Conservation (phyloP, 805 yeast genomes). For the Saccharomycopsis olivae region DNA sequence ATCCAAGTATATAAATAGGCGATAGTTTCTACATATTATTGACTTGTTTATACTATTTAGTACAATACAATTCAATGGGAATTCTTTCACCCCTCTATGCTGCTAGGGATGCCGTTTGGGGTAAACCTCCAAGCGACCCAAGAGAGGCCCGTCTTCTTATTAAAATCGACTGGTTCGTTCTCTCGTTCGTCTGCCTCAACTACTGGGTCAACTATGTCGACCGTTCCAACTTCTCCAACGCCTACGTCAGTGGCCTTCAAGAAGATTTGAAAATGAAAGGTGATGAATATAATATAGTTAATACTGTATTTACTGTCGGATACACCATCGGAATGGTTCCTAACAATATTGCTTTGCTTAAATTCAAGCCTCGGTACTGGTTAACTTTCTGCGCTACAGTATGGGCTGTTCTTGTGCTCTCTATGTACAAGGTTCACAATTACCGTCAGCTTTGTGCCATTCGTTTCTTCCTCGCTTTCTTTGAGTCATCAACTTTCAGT, state of each 20-base stretch:
- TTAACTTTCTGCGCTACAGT: slow-evolving; percentile 40
- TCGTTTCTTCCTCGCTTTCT: slow-evolving; percentile 50
- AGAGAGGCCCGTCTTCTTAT: slow-evolving; percentile 26
- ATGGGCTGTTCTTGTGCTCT: slow-evolving; percentile 49
- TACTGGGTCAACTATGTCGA: slow-evolving; percentile 49
- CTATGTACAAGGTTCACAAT: slow-evolving; percentile 36
- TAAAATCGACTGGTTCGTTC: slow-evolving; percentile 32
- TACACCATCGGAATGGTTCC: slow-evolving; percentile 55
- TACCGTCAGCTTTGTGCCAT: slow-evolving; percentile 43
- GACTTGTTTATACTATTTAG: too few species aligned
- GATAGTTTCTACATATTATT: too few species aligned
- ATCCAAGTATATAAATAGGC: too few species aligned
- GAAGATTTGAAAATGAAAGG: slow-evolving; percentile 40
- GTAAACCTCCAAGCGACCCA: slow-evolving; percentile 25
- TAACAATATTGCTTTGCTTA: slow-evolving; percentile 40
- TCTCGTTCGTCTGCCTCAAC: slow-evolving; percentile 29
- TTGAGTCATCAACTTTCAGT: slow-evolving; percentile 46
- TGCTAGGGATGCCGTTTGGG: slow-evolving; percentile 24
- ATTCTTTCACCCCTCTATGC: slow-evolving; percentile 4
- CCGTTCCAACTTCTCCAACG: slow-evolving; percentile 43
- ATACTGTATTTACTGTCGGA: slow-evolving; percentile 50
- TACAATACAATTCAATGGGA: too few species aligned
- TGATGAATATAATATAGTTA: slow-evolving; percentile 39
- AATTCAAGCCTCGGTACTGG: slow-evolving; percentile 48
- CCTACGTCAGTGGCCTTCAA: slow-evolving; percentile 61